phyloP scores from a whole-genome alignment of 179 eudicot genomes.

The Pouteria campechiana region DNA sequence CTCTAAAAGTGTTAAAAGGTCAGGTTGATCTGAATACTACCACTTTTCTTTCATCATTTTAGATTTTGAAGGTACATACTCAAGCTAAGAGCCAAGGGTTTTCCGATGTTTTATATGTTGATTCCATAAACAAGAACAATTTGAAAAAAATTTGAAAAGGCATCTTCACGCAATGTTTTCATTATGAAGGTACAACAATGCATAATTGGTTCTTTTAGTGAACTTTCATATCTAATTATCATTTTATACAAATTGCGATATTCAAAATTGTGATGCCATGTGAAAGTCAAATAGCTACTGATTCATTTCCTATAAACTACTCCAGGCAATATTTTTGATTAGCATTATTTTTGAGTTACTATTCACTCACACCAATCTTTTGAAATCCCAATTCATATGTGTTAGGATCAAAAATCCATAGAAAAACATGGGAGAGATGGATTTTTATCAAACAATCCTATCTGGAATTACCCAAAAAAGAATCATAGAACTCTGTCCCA shows the following conservation, averaged over 20 bases:
- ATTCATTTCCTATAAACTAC: not conserved
- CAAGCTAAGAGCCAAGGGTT: constrained; percentile 27
- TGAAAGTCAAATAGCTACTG: not conserved
- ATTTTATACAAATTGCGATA: not conserved
- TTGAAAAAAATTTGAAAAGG: constrained; percentile 36
- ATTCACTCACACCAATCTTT: not conserved
- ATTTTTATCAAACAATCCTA: constrained; percentile 11
- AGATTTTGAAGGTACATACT: constrained; percentile 21
- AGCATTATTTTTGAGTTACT: not conserved
- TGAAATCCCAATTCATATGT: not conserved
- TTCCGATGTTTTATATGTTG: constrained; percentile 30
- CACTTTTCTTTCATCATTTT: not conserved
- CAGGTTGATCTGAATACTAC: not conserved
- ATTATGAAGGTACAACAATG: constrained; percentile 17
- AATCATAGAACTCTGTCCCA: constrained; percentile 23
- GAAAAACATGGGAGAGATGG: not conserved
- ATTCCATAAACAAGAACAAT: constrained; percentile 17
- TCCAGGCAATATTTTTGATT: not conserved
- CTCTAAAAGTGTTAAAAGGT: no score
- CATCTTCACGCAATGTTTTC: constrained; percentile 29
- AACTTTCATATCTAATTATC: not conserved
- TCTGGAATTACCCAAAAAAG: constrained; percentile 26
- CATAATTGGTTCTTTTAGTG: not conserved
- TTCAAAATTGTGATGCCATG: not conserved
- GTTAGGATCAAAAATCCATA: not conserved